Evolutionary conservation across 169 alveolate genomes (phyloP), one percentile per base, ranked within the genome.

Genomic region (Toxoplasma gondii): DNA sequence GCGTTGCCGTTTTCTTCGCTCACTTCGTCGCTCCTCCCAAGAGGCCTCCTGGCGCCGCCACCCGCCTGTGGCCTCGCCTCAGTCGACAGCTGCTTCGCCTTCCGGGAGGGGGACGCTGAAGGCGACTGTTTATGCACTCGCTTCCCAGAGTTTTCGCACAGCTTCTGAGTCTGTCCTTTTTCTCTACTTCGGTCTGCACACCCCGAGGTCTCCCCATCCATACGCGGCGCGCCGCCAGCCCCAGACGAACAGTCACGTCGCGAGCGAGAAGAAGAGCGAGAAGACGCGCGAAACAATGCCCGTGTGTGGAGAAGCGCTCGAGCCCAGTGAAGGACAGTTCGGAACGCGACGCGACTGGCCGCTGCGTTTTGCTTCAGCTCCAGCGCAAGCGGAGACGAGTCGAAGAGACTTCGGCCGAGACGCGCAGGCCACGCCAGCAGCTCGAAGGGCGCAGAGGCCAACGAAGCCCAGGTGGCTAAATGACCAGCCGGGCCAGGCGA

Each of bases 311-410:
- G 34, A 31, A 64, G 74, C 9, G 74, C 9, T 7, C 74, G 74
- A 1, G n/a, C n/a, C 74, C 74, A 64, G 74, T 64, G 29, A 64
- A 4, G 1, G 5, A 64, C n/a, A 7, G 74, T 19, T 7, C 74
- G 74, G 74, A 12, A 64, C 44, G 43, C 44, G 44, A 74, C 44
- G 39, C 44, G 84, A n/a, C n/a, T 74, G 43, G 84, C 84, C 1
- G 84, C 84, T 17, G 84, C 84, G n/a, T 74, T 74, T 24, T 74
- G 84, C 44, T n/a, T 17, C 38, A 74, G 84, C 84, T 74, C 84
- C 44, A 74, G 43, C 44, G 84, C 41, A 27, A 74, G 84, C 44
- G 84, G 84, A 9, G 43, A 12, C 4, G 74, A 4, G n/a, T 27
- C 74, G 74, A 27, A 31, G 74, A 64, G 34, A 16, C 74, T 64